Evolutionary conservation across 345 rosid genomes (phyloP).

Genomic region (Hypericum perforatum): DNA sequence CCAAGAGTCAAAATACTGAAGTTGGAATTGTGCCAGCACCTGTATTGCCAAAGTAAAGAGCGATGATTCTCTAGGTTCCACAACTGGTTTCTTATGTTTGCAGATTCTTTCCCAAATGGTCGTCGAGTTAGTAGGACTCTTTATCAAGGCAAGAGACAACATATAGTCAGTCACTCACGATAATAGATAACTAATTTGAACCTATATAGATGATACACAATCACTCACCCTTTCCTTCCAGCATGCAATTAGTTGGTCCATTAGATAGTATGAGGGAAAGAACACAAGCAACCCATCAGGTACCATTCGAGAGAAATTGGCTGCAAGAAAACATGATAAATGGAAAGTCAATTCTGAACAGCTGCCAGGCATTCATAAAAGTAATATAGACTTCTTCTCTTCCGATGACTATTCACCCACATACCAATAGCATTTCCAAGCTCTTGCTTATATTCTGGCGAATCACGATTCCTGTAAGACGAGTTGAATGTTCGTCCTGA

Average conservation of each 20-base stretch:
- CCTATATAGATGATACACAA: slow-evolving; percentile 14
- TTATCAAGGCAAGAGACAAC: slow-evolving; percentile 17
- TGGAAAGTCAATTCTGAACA: slow-evolving; percentile 1
- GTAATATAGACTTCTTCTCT: too few species aligned
- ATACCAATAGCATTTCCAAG: slow-evolving; percentile 94
- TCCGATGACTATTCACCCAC: slow-evolving; percentile 12
- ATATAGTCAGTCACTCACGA: slow-evolving; percentile 8
- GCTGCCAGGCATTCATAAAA: neutral
- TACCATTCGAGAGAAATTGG: slow-evolving; percentile 81
- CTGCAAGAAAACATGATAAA: slow-evolving; percentile 33
- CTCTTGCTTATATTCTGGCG: slow-evolving; percentile 83
- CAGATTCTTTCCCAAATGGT: slow-evolving; percentile 96
- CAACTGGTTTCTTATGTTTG: slow-evolving; percentile 79
- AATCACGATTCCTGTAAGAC: slow-evolving; percentile 67
- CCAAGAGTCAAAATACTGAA: neutral
- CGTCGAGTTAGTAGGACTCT: slow-evolving; percentile 48
- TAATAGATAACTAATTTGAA: slow-evolving; percentile 9
- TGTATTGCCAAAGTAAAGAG: slow-evolving; percentile 63
- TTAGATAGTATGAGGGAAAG: slow-evolving; percentile 88
- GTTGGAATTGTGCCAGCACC: slow-evolving; percentile 29
- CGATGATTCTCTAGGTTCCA: slow-evolving; percentile 89
- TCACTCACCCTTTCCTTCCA: slow-evolving; percentile 74
- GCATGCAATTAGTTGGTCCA: slow-evolving; percentile 71
- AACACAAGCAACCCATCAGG: slow-evolving; percentile 94
- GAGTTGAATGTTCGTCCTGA: slow-evolving; percentile 75